These are phyloP conservation scores for Colletotrichum tropicale DNA, from an alignment of 2,329 filamentous ascomycete genomes.

Conservation along the genomic window DNA sequence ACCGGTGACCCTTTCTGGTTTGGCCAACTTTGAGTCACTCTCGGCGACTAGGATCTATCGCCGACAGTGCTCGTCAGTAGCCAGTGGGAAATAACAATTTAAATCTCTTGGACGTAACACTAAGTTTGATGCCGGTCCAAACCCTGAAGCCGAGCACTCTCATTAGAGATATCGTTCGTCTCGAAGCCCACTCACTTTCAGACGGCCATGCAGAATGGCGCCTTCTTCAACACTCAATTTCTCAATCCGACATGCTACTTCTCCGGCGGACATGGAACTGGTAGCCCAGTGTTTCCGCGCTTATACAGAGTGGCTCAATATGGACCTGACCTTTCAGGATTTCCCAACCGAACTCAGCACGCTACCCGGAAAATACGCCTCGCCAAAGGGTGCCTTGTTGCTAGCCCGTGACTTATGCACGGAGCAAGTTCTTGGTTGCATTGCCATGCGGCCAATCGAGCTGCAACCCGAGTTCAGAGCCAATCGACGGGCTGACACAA, in stretches of 20 bases:
- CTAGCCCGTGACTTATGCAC: slow-evolving; percentile 25
- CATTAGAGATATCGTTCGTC: too few relatives aligned
- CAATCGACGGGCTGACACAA: neutral
- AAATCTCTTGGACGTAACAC: neutral
- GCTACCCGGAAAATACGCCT: slow-evolving; percentile 29
- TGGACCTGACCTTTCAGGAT: slow-evolving; percentile 30
- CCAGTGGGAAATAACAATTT: neutral
- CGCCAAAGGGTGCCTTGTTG: slow-evolving; percentile 26
- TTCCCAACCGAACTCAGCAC: slow-evolving; percentile 25
- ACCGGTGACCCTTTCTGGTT: neutral
- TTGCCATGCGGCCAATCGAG: slow-evolving; percentile 26
- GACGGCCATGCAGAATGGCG: neutral
- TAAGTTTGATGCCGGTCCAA: too few relatives aligned
- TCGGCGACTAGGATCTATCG: neutral
- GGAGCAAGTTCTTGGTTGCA: slow-evolving; percentile 25
- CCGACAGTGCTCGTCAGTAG: neutral
- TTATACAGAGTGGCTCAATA: slow-evolving; percentile 28
- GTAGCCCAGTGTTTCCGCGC: slow-evolving; percentile 25
- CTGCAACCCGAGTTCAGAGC: slow-evolving; percentile 15
- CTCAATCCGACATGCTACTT: slow-evolving; percentile 25
- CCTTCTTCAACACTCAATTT: neutral
- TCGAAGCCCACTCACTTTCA: neutral
- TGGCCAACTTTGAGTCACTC: neutral
- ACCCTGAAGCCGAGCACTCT: too few relatives aligned
- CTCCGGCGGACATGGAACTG: slow-evolving; percentile 21